Evolutionary conservation across 306 rosid genomes (phyloP), one percentile per base, ranked within the genome.

Genomic region (Begonia peltatifolia): DNA sequence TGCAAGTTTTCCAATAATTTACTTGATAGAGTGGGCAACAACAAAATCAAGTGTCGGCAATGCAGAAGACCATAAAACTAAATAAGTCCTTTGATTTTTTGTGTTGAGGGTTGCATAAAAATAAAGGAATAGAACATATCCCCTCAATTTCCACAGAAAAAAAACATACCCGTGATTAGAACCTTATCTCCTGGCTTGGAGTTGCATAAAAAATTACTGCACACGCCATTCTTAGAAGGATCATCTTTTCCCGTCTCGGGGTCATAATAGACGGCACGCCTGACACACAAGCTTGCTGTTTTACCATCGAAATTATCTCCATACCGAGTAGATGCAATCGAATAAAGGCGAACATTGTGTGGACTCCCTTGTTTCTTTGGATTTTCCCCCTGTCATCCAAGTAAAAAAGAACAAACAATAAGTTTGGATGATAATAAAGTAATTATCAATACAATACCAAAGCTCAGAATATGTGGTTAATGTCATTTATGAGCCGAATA

Each of bases 211-310:
- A 58, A 90, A 41, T 90, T 90, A 76, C 95, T 90, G 69, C 99
- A 86, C n/a, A 80, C 52, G n/a, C 95, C 99, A 60, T 42, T 74
- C 76, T 83, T 90, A 46, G 84, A 78, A 50, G 88, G 88, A 70
- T 86, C 95, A 76, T 90, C 99, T 62, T 80, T 83, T 59, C 99
- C 88, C 11, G 95, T 90, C 61, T 80, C 92, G 6, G 88, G 88
- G 68, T 90, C 92, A 67, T 86, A 80, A 68, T 83, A 90, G 63
- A 90, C 81, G 65, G 99, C 95, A 61, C 95, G 95, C 4, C 99
- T 94, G 42, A 90, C 95, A 42, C 99, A 90, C 57, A 90, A 81
- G 66, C 99, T 90, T 57, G 94, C 89, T 53, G 99, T 90, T 70
- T 71, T 86, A 36, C 99, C 95, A 71, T 90, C 92, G 53, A 86